Evolutionary conservation across 768 basidiomycete genomes (phyloP).

Genomic region (Pulveroboletus sp.): DNA sequence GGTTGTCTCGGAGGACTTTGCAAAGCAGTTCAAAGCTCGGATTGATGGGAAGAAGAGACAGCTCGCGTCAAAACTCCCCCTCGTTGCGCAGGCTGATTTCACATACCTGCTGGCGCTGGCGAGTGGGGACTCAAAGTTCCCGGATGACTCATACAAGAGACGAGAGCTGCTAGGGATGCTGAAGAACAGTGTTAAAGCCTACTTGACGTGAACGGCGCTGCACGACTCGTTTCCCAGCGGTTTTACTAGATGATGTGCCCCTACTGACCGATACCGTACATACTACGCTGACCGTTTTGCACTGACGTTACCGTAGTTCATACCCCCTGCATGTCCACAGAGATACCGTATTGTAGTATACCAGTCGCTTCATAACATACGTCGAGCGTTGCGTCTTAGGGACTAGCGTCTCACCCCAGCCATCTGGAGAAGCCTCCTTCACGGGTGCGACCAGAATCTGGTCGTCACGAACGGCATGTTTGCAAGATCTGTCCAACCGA

Average conservation of each 20-base stretch:
- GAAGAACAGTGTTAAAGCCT: constrained; percentile 39
- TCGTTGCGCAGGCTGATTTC: constrained; percentile 88
- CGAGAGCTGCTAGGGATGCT: constrained; percentile 51
- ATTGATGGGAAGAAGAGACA: constrained; percentile 53
- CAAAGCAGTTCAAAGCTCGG: constrained; percentile 79
- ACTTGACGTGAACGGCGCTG: constrained; percentile 12
- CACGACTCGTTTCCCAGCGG: neutral
- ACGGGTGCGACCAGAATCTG: constrained; percentile 16
- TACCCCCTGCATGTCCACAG: constrained; percentile 4
- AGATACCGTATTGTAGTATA: constrained; percentile 3
- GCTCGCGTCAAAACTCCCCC: constrained; percentile 58
- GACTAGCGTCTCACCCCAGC: too few relatives aligned
- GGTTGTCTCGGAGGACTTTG: constrained; percentile 79
- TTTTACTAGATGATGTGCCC: constrained; percentile 14
- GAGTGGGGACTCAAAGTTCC: constrained; percentile 46
- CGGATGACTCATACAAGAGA: constrained; percentile 48
- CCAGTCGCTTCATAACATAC: neutral
- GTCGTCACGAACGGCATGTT: constrained; percentile 46
- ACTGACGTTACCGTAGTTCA: neutral
- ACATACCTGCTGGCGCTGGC: constrained; percentile 67
- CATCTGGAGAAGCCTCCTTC: constrained; percentile 14
- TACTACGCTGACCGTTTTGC: neutral
- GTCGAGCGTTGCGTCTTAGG: constrained; percentile 1
- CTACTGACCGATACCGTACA: constrained; percentile 4
- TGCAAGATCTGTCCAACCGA: constrained; percentile 52